Conservation (phyloP, 176 grass and related monocot genomes). For the Stipa capillata region DNA sequence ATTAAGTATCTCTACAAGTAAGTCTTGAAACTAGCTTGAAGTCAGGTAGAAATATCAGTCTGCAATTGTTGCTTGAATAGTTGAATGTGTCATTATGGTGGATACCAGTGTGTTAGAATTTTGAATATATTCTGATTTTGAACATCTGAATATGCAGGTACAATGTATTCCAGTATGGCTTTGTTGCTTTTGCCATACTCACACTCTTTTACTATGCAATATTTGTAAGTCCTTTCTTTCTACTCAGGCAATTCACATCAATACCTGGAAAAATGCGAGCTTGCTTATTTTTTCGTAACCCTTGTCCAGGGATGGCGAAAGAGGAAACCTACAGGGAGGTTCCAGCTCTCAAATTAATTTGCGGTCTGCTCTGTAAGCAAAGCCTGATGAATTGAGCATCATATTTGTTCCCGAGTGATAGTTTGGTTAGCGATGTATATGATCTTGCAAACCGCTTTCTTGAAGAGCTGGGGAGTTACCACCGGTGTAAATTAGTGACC, state of each 20-base stretch:
- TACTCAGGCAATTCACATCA: background rate
- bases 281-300: slow-evolving; percentile 2
- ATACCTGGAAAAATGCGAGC: background rate
- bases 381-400: slow-evolving; percentile 4
- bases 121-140: slow-evolving; percentile 1
- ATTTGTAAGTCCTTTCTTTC: slow-evolving; percentile 45
- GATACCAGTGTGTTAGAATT: background rate
- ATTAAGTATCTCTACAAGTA: slow-evolving; percentile 99
- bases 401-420: slow-evolving; percentile 13
- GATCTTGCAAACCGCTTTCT: slow-evolving; percentile 7
- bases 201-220: slow-evolving; percentile 63
- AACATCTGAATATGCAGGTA: slow-evolving; percentile 46
- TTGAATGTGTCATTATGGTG: background rate
- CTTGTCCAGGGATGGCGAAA: slow-evolving; percentile 75
- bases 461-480: background rate
- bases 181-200: slow-evolving; percentile 69
- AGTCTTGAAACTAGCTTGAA: slow-evolving; percentile 26
- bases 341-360: slow-evolving; percentile 64
- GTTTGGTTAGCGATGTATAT: slow-evolving; percentile 30
- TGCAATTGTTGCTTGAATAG: background rate
- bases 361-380: background rate
- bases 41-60: background rate
- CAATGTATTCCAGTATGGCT: slow-evolving; percentile 96
- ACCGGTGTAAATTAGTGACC: slow-evolving; percentile 20
- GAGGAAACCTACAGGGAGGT: slow-evolving; percentile 62